Evolutionary conservation across 495 filamentous ascomycete species (phyloP).

Genomic region (Acidiella bohemica): DNA sequence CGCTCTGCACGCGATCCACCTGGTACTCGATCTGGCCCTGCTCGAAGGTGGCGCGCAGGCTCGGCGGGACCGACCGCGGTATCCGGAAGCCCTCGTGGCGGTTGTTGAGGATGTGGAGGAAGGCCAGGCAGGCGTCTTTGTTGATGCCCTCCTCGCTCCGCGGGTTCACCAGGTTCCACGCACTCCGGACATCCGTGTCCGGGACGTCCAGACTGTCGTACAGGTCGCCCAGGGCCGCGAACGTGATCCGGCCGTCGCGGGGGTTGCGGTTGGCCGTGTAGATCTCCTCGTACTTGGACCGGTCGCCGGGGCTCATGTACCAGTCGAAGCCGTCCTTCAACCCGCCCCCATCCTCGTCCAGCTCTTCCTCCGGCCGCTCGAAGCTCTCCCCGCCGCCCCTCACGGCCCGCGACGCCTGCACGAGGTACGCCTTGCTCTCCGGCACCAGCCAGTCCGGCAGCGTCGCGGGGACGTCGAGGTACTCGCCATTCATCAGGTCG

Average conservation of each 20-base stretch:
- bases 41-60: conserved; percentile 80
- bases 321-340: conserved; percentile 96
- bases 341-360: conserved; percentile 62
- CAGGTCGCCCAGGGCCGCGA: conserved; percentile 65
- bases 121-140: conserved; percentile 86
- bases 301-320: conserved; percentile 92
- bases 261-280: conserved; percentile 77
- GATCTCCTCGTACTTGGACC: conserved; percentile 87
- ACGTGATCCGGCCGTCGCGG: conserved; percentile 64
- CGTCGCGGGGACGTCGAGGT: conserved; percentile 62
- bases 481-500: conserved; percentile 91
- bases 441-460: conserved; percentile 94
- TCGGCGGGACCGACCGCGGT: conserved; percentile 82
- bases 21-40: conserved; percentile 92
- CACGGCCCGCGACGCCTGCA: conserved; percentile 75
- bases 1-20: conserved; percentile 49
- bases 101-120: conserved; percentile 89
- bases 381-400: conserved; percentile 62
- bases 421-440: conserved; percentile 89
- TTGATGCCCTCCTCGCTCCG: conserved; percentile 63
- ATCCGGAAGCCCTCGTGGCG: conserved; percentile 92
- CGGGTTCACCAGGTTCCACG: conserved; percentile 96
- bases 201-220: conserved; percentile 89
- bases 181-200: conserved; percentile 82
- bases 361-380: conserved; percentile 49